Conservation (phyloP, 2,329 filamentous ascomycete genomes). For the Diplodia mutila region DNA sequence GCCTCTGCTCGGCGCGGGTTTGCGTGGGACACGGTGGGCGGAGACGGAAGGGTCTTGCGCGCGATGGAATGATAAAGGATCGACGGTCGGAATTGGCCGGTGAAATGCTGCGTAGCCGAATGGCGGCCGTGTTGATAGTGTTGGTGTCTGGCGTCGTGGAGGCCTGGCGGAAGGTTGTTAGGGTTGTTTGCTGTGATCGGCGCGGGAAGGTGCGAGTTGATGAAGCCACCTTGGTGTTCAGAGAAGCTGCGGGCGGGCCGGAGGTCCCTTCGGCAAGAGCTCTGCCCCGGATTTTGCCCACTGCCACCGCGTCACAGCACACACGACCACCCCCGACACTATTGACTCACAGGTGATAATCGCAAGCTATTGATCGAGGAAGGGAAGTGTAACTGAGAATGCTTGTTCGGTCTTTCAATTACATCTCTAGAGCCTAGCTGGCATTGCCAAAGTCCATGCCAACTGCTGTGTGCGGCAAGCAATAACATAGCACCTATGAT, state of each 20-base stretch:
- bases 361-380: background rate
- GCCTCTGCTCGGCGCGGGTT: background rate
- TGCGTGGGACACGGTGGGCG: background rate
- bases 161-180: background rate
- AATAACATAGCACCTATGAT: conserved; percentile 4
- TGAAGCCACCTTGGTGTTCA: conserved; percentile 25
- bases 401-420: background rate
- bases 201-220: conserved; percentile 7
- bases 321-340: background rate
- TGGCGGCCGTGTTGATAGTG: background rate
- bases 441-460: background rate
- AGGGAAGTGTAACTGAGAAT: background rate
- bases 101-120: background rate
- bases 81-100: background rate
- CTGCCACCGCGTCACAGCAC: background rate
- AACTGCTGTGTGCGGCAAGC: background rate
- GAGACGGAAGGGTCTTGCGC: background rate
- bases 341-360: background rate
- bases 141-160: background rate
- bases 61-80: background rate
- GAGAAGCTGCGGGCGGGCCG: conserved; percentile 16
- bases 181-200: background rate
- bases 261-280: conserved; percentile 17
- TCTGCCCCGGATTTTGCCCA: conserved; percentile 11
- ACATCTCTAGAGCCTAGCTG: conserved; percentile 5